A percentile compares a stretch with the other conserved stretches of the same genome.
These are phyloP conservation scores for Pseudogymnoascus sp. DNA, from an alignment of 2,329 filamentous ascomycete species.

Conservation along the genomic window DNA sequence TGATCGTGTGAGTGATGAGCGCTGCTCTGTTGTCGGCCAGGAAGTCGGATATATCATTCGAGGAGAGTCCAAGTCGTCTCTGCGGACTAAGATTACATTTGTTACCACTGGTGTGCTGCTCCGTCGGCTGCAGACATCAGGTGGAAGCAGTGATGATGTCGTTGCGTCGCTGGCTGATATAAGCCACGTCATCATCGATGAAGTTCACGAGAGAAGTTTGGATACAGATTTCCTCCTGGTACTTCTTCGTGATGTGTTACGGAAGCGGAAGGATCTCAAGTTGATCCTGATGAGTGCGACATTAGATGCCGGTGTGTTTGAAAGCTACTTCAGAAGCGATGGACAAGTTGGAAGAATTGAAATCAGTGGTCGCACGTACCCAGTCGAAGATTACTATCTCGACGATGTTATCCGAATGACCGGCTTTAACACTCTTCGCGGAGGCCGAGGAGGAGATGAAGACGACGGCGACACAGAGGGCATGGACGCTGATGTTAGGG, in stretches of 20 bases:
- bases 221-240: conserved; percentile 93
- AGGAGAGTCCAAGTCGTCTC: conserved; percentile 72
- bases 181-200: conserved; percentile 90
- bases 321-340: conserved; percentile 69
- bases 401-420: conserved; percentile 81
- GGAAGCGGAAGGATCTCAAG: conserved; percentile 69
- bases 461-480: conserved; percentile 41
- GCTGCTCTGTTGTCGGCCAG: conserved; percentile 71
- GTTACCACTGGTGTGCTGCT: conserved; percentile 92
- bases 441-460: conserved; percentile 35
- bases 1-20: conserved; percentile 88
- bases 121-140: conserved; percentile 82
- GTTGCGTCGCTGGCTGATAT: conserved; percentile 78
- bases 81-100: conserved; percentile 81
- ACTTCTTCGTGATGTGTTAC: conserved; percentile 74
- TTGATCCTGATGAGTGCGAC: conserved; percentile 95
- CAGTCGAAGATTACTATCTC: conserved; percentile 82
- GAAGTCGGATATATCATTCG: conserved; percentile 90
- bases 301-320: conserved; percentile 79
- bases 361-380: conserved; percentile 82
- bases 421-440: conserved; percentile 50
- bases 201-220: conserved; percentile 90
- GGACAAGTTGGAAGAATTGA: conserved; percentile 71
- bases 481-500: conserved; percentile 54
- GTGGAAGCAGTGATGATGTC: conserved; percentile 71